These are phyloP conservation scores for Mycena capillaripes DNA, from an alignment of 768 basidiomycete genomes.

Conservation along the genomic window DNA sequence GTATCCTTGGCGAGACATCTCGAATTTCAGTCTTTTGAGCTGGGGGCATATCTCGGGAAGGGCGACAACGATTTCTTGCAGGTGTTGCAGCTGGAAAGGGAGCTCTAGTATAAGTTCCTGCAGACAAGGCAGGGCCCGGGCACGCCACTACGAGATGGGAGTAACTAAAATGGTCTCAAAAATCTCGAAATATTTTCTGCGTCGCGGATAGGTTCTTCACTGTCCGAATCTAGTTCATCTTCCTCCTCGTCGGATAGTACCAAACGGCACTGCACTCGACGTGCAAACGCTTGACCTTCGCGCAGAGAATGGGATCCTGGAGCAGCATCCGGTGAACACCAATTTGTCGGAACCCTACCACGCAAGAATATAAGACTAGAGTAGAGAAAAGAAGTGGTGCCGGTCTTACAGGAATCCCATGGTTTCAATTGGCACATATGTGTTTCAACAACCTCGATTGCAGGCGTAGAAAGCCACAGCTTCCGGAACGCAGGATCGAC, in stretches of 20 bases:
- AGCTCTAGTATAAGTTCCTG: conserved; percentile 14
- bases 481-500: conserved; percentile 14
- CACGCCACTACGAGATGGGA: conserved; percentile 6
- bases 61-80: conserved; percentile 3
- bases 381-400: background rate
- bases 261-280: too few relatives aligned
- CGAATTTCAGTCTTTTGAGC: conserved; percentile 3
- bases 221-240: too few relatives aligned
- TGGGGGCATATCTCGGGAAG: conserved; percentile 14
- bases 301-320: conserved; percentile 4
- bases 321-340: conserved; percentile 11
- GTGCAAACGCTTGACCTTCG: conserved; percentile 6
- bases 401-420: background rate
- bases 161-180: conserved; percentile 1
- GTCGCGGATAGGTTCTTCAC: too few relatives aligned
- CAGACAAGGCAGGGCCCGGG: conserved; percentile 2
- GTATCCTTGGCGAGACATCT: conserved; percentile 8
- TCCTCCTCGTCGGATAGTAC: too few relatives aligned
- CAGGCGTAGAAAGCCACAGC: conserved; percentile 14
- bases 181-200: conserved; percentile 6
- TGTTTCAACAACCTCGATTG: conserved; percentile 11
- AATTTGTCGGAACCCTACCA: conserved; percentile 2
- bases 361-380: background rate
- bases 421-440: background rate
- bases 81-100: conserved; percentile 11